Evolutionary conservation across 2,329 filamentous ascomycete species (phyloP).

Genomic region (Tolypocladium endophyticum): DNA sequence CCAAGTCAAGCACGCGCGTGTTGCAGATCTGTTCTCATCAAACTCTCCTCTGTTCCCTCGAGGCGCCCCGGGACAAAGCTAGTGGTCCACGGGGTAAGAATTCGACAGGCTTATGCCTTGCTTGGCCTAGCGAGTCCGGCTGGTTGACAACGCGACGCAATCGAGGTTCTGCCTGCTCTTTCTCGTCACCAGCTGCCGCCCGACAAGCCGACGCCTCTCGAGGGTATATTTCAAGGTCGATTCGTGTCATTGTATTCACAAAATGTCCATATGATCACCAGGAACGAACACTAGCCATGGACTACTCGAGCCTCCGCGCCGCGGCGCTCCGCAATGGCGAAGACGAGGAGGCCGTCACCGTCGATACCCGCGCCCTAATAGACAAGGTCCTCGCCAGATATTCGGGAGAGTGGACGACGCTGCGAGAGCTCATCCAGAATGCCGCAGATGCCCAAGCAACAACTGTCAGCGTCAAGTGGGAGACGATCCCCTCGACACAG

Average conservation of each 20-base stretch:
- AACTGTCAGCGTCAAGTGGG: constrained; percentile 82
- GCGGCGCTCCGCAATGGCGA: constrained; percentile 77
- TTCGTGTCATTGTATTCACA: not conserved
- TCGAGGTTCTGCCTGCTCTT: not conserved
- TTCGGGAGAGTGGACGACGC: constrained; percentile 83
- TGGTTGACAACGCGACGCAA: not conserved
- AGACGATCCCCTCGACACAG: constrained; percentile 73
- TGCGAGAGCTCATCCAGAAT: constrained; percentile 94
- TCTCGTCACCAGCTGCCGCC: not conserved
- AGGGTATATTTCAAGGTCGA: not conserved
- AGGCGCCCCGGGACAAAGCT: not conserved
- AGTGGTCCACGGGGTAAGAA: not conserved
- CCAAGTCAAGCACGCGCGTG: not conserved
- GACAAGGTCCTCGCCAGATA: constrained; percentile 96
- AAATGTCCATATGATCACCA: not conserved
- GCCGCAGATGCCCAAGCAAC: constrained; percentile 93
- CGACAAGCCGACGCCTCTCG: not conserved
- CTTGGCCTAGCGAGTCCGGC: not conserved
- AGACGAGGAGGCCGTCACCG: constrained; percentile 93
- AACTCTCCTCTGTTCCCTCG: not conserved
- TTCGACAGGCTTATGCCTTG: not conserved
- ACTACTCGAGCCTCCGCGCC: constrained; percentile 69
- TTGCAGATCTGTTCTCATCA: not conserved
- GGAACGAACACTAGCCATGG: constrained; percentile 34
- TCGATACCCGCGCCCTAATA: constrained; percentile 92